These are phyloP conservation scores for Alternaria ventricosa DNA, from an alignment of 2,329 filamentous ascomycete species.

Conservation along the genomic window DNA sequence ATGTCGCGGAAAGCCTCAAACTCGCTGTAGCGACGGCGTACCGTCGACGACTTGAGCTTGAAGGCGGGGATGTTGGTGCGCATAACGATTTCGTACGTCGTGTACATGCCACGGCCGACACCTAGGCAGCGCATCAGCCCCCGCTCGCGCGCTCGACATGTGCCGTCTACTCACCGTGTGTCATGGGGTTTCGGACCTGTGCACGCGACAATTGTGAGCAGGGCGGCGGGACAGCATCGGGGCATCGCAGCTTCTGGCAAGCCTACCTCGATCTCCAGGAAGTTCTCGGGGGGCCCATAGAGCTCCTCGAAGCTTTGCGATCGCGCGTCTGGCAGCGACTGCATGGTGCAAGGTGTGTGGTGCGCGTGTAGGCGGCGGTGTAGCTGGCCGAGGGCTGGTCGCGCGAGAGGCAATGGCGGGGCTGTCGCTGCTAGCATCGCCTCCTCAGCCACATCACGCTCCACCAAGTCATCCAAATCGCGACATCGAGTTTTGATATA, in stretches of 20 bases:
- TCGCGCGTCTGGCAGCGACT: constrained; percentile 71
- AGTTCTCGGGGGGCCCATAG: constrained; percentile 98
- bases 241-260: constrained; percentile 8
- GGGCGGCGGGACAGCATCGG: constrained; percentile 17
- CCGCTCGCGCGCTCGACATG: not conserved
- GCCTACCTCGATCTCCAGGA: constrained; percentile 91
- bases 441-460: not conserved
- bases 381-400: constrained; percentile 4
- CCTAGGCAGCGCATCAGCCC: constrained; percentile 72
- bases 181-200: constrained; percentile 81
- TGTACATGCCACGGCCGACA: constrained; percentile 95
- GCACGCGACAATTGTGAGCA: constrained; percentile 31
- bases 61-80: constrained; percentile 99
- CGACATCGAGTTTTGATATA: not conserved
- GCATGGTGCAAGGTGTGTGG: constrained; percentile 54
- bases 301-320: constrained; percentile 98
- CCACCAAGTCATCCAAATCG: not conserved
- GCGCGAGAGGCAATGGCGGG: constrained; percentile 23
- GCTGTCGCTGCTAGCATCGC: not conserved
- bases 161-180: constrained; percentile 25
- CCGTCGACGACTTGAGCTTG: constrained; percentile 84
- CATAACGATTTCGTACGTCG: constrained; percentile 97
- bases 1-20: constrained; percentile 99
- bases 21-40: constrained; percentile 93
- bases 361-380: not conserved